These are phyloP conservation scores for Ophiocytium majus DNA, from an alignment of 352 stramenopile genomes.

Conservation along the genomic window DNA sequence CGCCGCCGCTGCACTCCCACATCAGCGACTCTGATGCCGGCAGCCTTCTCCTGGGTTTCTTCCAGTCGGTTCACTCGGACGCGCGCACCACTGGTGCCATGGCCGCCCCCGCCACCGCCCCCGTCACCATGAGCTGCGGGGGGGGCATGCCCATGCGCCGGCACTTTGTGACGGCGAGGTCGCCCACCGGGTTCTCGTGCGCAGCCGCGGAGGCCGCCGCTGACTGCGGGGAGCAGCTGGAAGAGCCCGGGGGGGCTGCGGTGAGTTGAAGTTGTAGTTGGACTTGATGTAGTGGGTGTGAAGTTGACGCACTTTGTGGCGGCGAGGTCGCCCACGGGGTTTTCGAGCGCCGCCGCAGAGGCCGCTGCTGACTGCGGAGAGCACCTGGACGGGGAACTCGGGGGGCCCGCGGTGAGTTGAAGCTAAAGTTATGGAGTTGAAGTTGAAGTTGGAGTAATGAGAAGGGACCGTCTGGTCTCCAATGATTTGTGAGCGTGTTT, in stretches of 20 bases:
- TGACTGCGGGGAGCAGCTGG: neutral
- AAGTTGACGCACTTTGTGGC: no score
- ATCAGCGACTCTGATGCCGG: constrained; percentile 23
- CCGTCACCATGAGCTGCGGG: neutral
- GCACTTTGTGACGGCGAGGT: neutral
- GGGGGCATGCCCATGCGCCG: neutral
- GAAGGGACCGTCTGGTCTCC: no score
- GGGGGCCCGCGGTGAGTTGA: no score
- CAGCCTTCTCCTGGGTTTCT: constrained; percentile 15
- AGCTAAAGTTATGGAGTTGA: no score
- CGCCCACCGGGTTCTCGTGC: neutral
- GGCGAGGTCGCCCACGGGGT: no score
- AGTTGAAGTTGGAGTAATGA: no score
- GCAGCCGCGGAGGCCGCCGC: neutral
- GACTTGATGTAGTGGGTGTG: no score
- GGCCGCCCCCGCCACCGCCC: neutral
- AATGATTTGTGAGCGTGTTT: no score
- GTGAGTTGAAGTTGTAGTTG: no score
- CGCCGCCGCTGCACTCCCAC: neutral
- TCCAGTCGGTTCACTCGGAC: constrained; percentile 4
- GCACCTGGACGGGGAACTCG: no score
- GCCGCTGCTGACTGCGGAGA: no score
- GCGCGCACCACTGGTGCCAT: neutral
- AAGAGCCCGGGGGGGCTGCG: neutral
- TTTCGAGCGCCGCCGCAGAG: no score